Base-by-base conservation (phyloP, 768 basidiomycete species). In the Suillus variegatus region DNA sequence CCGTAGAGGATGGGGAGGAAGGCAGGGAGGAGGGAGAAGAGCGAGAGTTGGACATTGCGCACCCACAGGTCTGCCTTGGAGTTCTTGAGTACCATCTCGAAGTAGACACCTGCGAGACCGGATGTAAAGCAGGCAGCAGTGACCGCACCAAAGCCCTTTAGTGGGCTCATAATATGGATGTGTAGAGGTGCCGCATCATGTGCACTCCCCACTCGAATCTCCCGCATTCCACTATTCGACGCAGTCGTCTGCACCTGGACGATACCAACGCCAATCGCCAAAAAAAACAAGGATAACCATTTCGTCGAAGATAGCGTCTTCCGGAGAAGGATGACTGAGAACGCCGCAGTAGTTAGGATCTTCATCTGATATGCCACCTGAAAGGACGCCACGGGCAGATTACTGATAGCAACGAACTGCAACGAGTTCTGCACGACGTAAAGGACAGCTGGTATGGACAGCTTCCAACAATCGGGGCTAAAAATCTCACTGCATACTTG, bases 341-440 rank as follows among this genome's bases (percentile, higher is more conserved):
- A 96, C 60, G 91, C 94, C 25, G 95, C 96, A 18, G 95, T 98
- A 58, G 95, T 98, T 64, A 98, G 85, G 75, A 98, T 98, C 78
- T 98, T 98, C 95, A 98, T 96, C 79, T 98, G 95, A 76, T 98
- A 97, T 10, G 93, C 93, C 67, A 98, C 95, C 76, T 99, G 97
- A 81, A 98, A 99, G 3, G 97, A 94, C 16, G 97, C 97, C 62
- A 95, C 96, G 46, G 94, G 94, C 65, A 99, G 87, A 78, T 99
- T 99, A 69, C 88, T 87, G 67, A 97, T 91, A 28, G 97, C 97
- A 69, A 97, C 94, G 77, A 97, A 99, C 77, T 99, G 97, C 28
- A 99, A 87, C 46, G 93, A 92, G 76, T 98, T 98, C 78, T 99
- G 94, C n/a, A 97, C 85, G 68, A 95, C 90, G 72, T 97, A 98